phyloP scores from a whole-genome alignment of 257 asterid genomes.

The Avicennia marina region DNA sequence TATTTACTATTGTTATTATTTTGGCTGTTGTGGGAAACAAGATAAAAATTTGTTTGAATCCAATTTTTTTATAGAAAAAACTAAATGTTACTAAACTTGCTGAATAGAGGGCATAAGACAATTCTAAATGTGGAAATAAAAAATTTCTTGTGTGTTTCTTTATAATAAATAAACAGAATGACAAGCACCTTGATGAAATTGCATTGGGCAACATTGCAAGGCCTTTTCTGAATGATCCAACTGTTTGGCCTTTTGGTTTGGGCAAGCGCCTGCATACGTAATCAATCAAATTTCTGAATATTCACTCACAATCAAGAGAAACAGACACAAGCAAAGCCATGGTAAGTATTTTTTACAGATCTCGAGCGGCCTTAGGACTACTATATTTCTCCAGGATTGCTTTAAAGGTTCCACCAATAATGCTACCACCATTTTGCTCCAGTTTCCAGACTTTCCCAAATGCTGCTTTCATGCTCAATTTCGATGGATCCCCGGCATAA shows the following conservation, averaged over 20 bases:
- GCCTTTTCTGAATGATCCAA: conserved; percentile 90
- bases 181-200: conserved; percentile 61
- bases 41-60: not conserved
- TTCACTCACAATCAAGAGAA: conserved; percentile 15
- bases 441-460: conserved; percentile 97
- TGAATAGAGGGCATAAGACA: not conserved
- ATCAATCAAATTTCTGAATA: conserved; percentile 22
- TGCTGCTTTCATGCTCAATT: conserved; percentile 95
- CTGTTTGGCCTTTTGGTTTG: conserved; percentile 93
- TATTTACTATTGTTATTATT: too few relatives aligned
- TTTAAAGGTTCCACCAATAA: conserved; percentile 86
- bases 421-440: conserved; percentile 92
- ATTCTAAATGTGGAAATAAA: not conserved
- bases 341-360: conserved; percentile 58
- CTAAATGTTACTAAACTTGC: not conserved
- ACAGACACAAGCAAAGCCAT: conserved; percentile 18
- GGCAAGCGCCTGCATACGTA: conserved; percentile 74
- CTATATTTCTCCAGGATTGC: conserved; percentile 62
- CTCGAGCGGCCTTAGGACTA: conserved; percentile 57
- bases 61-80: not conserved
- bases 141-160: not conserved
- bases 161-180: not conserved
- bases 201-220: conserved; percentile 75
- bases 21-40: not conserved
- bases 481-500: conserved; percentile 97